Evolutionary conservation across 192 early-diverging fungal species (phyloP).

Genomic region (Blastocladiella britannica): DNA sequence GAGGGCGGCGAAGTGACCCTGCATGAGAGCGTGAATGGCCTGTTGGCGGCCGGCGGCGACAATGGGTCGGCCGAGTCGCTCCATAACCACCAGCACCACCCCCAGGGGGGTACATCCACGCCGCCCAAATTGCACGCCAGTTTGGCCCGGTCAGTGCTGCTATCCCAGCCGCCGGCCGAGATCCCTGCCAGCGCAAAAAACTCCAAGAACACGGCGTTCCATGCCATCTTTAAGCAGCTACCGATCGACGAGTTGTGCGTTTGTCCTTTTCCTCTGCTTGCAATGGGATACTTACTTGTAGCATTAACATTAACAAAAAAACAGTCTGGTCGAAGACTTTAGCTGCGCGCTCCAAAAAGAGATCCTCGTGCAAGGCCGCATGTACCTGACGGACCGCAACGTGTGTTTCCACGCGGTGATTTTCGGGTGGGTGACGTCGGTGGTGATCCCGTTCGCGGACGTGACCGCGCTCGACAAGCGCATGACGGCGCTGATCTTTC

Average conservation of each 20-base stretch:
- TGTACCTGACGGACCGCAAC: conserved; percentile 61
- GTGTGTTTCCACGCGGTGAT: conserved; percentile 75
- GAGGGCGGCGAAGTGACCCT: neutral
- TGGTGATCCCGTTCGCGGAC: conserved; percentile 54
- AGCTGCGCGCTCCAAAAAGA: conserved; percentile 75
- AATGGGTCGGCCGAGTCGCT: neutral
- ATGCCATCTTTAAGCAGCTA: neutral
- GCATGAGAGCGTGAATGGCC: neutral
- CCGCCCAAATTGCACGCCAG: too few relatives aligned
- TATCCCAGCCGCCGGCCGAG: neutral
- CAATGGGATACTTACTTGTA: too few relatives aligned
- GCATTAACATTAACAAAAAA: too few relatives aligned
- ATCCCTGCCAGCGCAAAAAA: neutral
- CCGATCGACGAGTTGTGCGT: neutral
- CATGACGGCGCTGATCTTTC: conserved; percentile 63
- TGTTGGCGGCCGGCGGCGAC: neutral
- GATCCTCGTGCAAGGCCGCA: conserved; percentile 62
- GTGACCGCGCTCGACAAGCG: conserved; percentile 67
- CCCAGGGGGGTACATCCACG: neutral
- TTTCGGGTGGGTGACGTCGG: conserved; percentile 66
- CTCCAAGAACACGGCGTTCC: neutral
- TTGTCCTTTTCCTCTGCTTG: too few relatives aligned
- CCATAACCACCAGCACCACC: neutral
- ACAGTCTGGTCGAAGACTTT: conserved; percentile 40
- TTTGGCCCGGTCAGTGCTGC: too few relatives aligned